Evolutionary conservation across 2,329 filamentous ascomycete genomes (phyloP).

Genomic region (Penicillium sp.): DNA sequence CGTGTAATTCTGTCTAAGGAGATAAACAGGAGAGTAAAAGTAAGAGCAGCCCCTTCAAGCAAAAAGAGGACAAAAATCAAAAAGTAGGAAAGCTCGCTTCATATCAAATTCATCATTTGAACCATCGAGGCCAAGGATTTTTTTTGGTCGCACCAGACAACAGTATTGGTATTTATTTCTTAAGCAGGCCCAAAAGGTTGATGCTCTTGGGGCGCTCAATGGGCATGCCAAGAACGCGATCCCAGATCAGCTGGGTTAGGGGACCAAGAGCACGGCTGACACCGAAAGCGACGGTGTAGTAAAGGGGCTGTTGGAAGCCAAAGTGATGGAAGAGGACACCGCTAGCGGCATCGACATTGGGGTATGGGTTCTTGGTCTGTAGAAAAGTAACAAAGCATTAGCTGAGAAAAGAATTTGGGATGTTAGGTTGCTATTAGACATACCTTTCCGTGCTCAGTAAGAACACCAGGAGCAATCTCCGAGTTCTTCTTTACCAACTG

Average conservation of each 20-base stretch:
- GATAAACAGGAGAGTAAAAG: background rate
- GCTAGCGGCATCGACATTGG: conserved; percentile 91
- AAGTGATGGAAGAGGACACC: conserved; percentile 98
- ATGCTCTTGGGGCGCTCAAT: conserved; percentile 99
- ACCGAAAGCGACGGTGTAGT: conserved; percentile 76
- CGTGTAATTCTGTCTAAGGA: background rate
- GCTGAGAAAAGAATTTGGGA: background rate
- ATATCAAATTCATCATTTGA: conserved; percentile 3
- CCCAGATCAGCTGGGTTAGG: conserved; percentile 93
- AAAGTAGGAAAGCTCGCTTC: conserved; percentile 1
- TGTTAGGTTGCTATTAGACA: conserved; percentile 16
- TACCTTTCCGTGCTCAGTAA: conserved; percentile 90
- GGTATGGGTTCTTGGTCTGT: conserved; percentile 91
- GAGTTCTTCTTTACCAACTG: conserved; percentile 91
- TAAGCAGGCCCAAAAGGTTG: conserved; percentile 81
- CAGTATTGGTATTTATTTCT: conserved; percentile 40
- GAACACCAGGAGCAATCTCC: conserved; percentile 82
- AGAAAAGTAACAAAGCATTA: conserved; percentile 6
- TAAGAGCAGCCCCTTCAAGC: background rate
- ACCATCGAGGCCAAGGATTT: background rate
- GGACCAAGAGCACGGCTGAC: conserved; percentile 75
- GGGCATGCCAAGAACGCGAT: conserved; percentile 85
- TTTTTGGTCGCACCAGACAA: background rate
- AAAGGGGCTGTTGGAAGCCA: conserved; percentile 93
- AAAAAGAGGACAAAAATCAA: background rate